Percentiles rank a stretch among this genome's conserved stretches.
phyloP scores from a whole-genome alignment of 768 basidiomycete species.

The Leccinellum luteum region DNA sequence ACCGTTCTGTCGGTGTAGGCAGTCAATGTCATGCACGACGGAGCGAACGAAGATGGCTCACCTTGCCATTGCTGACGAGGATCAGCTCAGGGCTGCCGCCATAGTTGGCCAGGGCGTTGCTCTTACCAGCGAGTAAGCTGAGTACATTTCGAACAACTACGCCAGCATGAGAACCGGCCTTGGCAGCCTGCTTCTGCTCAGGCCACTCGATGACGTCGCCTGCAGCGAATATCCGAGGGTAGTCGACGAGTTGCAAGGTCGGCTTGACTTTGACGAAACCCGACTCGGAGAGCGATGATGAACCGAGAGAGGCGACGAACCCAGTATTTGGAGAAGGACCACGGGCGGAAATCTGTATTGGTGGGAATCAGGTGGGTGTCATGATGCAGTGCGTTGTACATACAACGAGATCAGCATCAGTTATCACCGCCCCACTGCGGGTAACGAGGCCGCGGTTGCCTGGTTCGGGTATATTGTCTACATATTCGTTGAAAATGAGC shows the following conservation, averaged over 20 bases:
- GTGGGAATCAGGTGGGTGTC: background rate
- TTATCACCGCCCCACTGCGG: slow-evolving; percentile 46
- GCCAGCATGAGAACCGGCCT: slow-evolving; percentile 42
- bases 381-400: slow-evolving; percentile 13
- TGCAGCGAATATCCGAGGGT: slow-evolving; percentile 58
- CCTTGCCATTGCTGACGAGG: slow-evolving; percentile 53
- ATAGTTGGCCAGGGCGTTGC: slow-evolving; percentile 39
- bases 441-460: slow-evolving; percentile 43
- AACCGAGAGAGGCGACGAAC: slow-evolving; percentile 47
- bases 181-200: slow-evolving; percentile 61
- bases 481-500: slow-evolving; percentile 48
- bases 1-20: slow-evolving; percentile 35
- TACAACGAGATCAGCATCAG: slow-evolving; percentile 58
- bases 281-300: slow-evolving; percentile 31
- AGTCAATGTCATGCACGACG: background rate
- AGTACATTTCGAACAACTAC: slow-evolving; percentile 52
- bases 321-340: slow-evolving; percentile 49
- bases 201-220: slow-evolving; percentile 64
- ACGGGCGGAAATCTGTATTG: slow-evolving; percentile 25
- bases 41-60: slow-evolving; percentile 22
- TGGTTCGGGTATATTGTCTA: slow-evolving; percentile 45
- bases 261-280: slow-evolving; percentile 51
- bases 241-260: slow-evolving; percentile 52
- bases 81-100: slow-evolving; percentile 52
- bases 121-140: slow-evolving; percentile 37